Percentiles rank a stretch among this genome's conserved stretches.
These are phyloP conservation scores for Lyophyllum atratum DNA, from an alignment of 768 basidiomycete species.

Conservation along the genomic window DNA sequence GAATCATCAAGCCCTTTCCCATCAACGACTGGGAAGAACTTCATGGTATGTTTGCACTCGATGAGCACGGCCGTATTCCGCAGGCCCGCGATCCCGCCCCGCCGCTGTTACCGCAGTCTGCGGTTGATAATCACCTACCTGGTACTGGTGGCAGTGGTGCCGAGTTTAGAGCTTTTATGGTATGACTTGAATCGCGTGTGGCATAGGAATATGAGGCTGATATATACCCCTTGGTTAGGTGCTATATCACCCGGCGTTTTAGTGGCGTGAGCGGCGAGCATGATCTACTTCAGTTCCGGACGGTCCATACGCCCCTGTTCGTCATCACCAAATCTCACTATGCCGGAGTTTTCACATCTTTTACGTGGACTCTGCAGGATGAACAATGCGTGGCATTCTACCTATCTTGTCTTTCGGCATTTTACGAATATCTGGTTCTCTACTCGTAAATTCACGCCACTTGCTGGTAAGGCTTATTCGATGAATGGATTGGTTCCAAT, in stretches of 20 bases:
- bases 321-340: too few relatives aligned
- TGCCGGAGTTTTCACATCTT: too few relatives aligned
- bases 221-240: neutral
- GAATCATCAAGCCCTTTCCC: neutral
- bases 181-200: neutral
- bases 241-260: neutral
- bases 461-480: too few relatives aligned
- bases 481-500: too few relatives aligned
- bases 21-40: neutral
- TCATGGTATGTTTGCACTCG: neutral
- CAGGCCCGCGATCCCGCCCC: neutral
- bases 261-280: neutral
- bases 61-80: neutral
- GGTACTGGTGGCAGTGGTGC: neutral
- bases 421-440: too few relatives aligned
- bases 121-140: neutral
- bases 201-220: neutral
- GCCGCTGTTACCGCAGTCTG: neutral
- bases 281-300: too few relatives aligned
- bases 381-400: too few relatives aligned
- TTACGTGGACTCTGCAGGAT: too few relatives aligned
- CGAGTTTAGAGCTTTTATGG: too few relatives aligned
- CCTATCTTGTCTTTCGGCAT: too few relatives aligned
- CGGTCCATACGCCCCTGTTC: too few relatives aligned
- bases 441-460: too few relatives aligned